Base-by-base conservation (phyloP, 306 rosid species). In the Cucurbita pepo region DNA sequence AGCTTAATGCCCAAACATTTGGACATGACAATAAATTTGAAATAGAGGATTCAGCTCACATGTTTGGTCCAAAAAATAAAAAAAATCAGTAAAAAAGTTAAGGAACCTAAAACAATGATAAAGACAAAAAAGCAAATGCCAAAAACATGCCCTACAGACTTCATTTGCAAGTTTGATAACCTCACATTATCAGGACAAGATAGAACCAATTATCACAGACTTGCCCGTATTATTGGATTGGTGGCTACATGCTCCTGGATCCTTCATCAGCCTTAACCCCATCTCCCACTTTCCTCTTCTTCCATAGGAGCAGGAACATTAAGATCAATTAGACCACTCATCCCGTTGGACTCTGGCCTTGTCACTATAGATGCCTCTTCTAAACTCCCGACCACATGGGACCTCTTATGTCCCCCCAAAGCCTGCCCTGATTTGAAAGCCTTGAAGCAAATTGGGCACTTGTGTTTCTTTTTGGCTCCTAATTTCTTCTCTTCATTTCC, bases 371-470 rank as follows among this genome's bases (percentile, higher is more conserved):
- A 82, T 66, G 79, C 79, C 13, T 85, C 88, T 56, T 84, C 89
- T 64, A 81, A 78, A 7, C 93, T 92, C 65, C 94, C 97, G 67
- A 84, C 81, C 78, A 88, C 88, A 79, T 93, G 98, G 67, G 98
- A 93, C 85, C 97, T 88, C 80, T 93, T 93, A 83, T 93, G 98
- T 66, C 98, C 98, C 5, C 98, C 98, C 63, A 93, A 86, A 50
- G 98, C 98, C 84, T 93, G 98, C 52, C 98, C 97, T 37, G 98
- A 90, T 83, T 79, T 77, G 87, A 88, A 90, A 52, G 82, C 81
- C 21, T 76, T 86, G 86, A 81, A 83, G 87, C 98, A 93, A 50
- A 93, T 83, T 64, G 97, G 97, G 56, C 98, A 93, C 66, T 88
- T 96, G 73, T 93, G 93, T 40, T 77, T 90, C 55, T 60, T 83